Percentiles rank a stretch among this genome's conserved stretches.
phyloP scores from a whole-genome alignment of 768 basidiomycete genomes.

The Crassisporium funariophilum region DNA sequence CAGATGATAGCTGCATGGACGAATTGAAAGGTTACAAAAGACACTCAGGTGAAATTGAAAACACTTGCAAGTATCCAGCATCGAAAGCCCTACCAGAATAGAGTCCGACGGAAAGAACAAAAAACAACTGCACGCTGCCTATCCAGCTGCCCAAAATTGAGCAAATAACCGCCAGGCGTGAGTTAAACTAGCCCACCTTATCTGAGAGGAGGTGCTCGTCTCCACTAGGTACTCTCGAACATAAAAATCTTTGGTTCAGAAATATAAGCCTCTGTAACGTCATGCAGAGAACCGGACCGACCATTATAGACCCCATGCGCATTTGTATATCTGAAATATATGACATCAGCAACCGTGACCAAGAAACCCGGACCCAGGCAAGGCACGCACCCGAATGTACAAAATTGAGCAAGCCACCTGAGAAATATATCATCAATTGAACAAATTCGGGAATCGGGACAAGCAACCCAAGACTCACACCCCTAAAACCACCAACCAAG shows the following conservation, averaged over 20 bases:
- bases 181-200: slow-evolving; percentile 17
- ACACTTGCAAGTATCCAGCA: slow-evolving; percentile 28
- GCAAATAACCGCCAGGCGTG: no score
- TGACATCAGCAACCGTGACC: not conserved
- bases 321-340: slow-evolving; percentile 27
- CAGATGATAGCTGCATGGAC: slow-evolving; percentile 39
- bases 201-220: slow-evolving; percentile 27
- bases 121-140: slow-evolving; percentile 26
- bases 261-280: slow-evolving; percentile 10
- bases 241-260: slow-evolving; percentile 26
- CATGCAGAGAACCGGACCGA: slow-evolving; percentile 38
- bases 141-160: slow-evolving; percentile 33
- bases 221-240: slow-evolving; percentile 29
- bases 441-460: not conserved
- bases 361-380: not conserved
- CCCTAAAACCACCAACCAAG: slow-evolving; percentile 46
- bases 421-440: not conserved
- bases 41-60: not conserved
- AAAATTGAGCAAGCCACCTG: slow-evolving; percentile 44
- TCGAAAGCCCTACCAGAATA: slow-evolving; percentile 28
- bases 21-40: not conserved
- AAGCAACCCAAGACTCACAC: slow-evolving; percentile 32
- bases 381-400: slow-evolving; percentile 41
- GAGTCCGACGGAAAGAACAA: slow-evolving; percentile 24
- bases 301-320: slow-evolving; percentile 33